A percentile compares a stretch with the other conserved stretches of the same genome.
Evolutionary conservation across 2,329 filamentous ascomycete genomes (phyloP).

Genomic region (Diaporthe humulicola): DNA sequence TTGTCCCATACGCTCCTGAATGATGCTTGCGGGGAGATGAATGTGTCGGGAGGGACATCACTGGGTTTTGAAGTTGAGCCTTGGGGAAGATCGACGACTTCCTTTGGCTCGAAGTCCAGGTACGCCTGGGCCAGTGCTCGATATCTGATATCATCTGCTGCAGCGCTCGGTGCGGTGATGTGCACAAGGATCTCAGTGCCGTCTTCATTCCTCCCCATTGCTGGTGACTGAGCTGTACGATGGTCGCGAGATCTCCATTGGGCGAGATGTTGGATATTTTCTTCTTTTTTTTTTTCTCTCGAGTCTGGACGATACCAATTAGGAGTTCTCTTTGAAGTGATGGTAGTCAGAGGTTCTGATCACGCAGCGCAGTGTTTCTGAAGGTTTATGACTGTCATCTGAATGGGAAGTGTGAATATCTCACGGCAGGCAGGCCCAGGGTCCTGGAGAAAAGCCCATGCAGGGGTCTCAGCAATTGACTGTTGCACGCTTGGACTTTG

Average conservation of each 20-base stretch:
- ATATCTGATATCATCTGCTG: constrained; percentile 62
- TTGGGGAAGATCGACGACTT: constrained; percentile 35
- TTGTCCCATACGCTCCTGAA: constrained; percentile 50
- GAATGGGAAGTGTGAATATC: neutral
- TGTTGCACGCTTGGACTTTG: neutral
- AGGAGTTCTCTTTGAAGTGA: neutral
- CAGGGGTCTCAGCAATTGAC: constrained; percentile 14
- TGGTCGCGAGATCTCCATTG: neutral
- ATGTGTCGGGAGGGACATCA: neutral
- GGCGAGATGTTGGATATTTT: neutral
- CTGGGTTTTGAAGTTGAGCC: constrained; percentile 11
- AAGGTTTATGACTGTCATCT: neutral
- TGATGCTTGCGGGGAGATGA: constrained; percentile 47
- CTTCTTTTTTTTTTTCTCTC: neutral
- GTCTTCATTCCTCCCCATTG: constrained; percentile 47
- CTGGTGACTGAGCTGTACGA: neutral
- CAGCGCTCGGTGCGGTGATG: constrained; percentile 63
- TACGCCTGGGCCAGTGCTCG: constrained; percentile 65
- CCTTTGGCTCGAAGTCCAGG: constrained; percentile 58
- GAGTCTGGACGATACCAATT: neutral
- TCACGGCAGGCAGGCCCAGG: constrained; percentile 19
- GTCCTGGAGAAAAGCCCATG: neutral
- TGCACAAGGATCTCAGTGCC: constrained; percentile 67
- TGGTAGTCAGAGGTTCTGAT: neutral
- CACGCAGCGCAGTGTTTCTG: neutral